Percentiles rank a stretch among this genome's conserved stretches.
phyloP scores from a whole-genome alignment of 176 grass and related monocot species.

The Musa acuminata region DNA sequence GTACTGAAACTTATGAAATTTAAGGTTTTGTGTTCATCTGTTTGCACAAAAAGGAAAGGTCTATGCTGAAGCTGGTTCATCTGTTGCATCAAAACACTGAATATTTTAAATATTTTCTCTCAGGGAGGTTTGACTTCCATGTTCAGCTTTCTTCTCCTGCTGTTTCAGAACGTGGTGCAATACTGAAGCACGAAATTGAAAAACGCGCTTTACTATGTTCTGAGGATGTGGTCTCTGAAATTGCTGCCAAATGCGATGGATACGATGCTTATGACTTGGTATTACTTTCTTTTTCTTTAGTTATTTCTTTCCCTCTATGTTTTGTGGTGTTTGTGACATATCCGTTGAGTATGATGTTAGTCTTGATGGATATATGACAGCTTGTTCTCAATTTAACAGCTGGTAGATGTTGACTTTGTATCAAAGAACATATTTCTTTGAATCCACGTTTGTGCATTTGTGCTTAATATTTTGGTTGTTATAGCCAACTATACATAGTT shows the following conservation, averaged over 20 bases:
- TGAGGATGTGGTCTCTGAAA: slow-evolving; percentile 65
- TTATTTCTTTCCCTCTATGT: background rate
- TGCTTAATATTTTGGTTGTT: background rate
- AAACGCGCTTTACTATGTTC: slow-evolving; percentile 55
- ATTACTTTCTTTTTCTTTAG: slow-evolving; percentile 23
- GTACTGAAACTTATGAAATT: background rate
- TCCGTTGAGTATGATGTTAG: background rate
- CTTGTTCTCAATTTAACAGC: background rate
- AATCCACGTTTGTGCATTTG: background rate
- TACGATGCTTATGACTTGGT: slow-evolving; percentile 98
- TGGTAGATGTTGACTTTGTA: too few species aligned
- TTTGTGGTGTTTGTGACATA: background rate
- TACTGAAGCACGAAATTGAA: slow-evolving; percentile 68
- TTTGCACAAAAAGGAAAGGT: background rate
- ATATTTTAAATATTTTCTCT: background rate
- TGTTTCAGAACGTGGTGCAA: slow-evolving; percentile 59
- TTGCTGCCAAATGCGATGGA: slow-evolving; percentile 85
- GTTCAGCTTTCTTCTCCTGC: slow-evolving; percentile 77
- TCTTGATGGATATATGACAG: slow-evolving; percentile 9
- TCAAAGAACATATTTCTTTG: background rate
- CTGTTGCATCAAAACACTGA: background rate
- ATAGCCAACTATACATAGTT: background rate
- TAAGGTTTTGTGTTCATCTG: background rate
- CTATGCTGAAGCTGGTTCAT: background rate
- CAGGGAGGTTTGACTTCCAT: slow-evolving; percentile 95